Evolutionary conservation across 306 rosid genomes (phyloP), one percentile per base, ranked within the genome.

Genomic region (Vachellia collinsii): DNA sequence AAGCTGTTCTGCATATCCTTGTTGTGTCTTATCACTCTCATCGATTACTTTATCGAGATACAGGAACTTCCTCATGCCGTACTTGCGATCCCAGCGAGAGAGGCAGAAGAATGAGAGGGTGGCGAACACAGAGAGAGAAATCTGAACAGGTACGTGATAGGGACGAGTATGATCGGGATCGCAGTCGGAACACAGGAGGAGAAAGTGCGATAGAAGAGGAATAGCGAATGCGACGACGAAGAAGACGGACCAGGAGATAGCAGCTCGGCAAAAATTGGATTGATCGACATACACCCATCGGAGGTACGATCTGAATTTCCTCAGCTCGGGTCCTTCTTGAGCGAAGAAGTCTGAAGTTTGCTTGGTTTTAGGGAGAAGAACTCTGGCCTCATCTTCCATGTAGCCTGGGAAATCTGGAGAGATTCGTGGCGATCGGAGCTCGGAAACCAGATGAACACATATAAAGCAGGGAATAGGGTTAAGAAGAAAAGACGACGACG

Each of bases 261-360:
- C 17, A 8, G 90, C 74, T 43, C 82, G 84, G 81, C 81, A 83
- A 0, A 68, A 0, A 58, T 81, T 90, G 3, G 97, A 90, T 67
- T 89, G 99, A 80, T 91, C 97, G 59, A 88, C 85, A 72, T 87
- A 91, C n/a, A 92, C 59, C 92, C 95, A 91, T 79, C 73, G 82
- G 22, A 91, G 82, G 62, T 83, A 89, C 11, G 89, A 56, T 14
- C 82, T 80, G n/a, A 94, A 85, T 77, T 76, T 86, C 76, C 76
- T 85, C 41, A 88, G 61, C 37, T 91, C 91, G 4, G 58, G 16
- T 66, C 84, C 91, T 13, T 88, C 34, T 29, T 51, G 20, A 38
- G 17, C 9, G 11, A 78, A 46, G 59, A 79, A 22, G 8, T 77
- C 74, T 11, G 81, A 23, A 0, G 62, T 17, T 1, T 54, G 67